Conservation (phyloP, 495 filamentous ascomycete species). For the Evernia prunastri region DNA sequence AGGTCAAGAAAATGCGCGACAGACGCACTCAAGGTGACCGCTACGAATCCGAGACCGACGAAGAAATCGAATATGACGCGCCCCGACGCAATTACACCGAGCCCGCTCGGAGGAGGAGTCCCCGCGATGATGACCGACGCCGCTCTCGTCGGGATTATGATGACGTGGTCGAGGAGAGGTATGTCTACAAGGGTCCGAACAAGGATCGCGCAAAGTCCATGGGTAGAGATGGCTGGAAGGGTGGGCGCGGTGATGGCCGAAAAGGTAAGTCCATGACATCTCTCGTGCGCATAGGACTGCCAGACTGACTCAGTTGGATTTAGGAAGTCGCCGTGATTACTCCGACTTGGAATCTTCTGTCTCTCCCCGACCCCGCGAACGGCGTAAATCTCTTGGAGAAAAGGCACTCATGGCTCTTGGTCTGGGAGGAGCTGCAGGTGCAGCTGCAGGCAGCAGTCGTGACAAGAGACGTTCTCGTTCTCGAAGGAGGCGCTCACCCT, state of each 20-base stretch:
- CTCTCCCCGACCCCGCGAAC: slow-evolving; percentile 29
- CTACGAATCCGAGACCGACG: slow-evolving; percentile 28
- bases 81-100: slow-evolving; percentile 18
- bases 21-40: slow-evolving; percentile 36
- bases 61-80: slow-evolving; percentile 17
- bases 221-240: slow-evolving; percentile 21
- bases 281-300: background rate
- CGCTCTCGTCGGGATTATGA: slow-evolving; percentile 22
- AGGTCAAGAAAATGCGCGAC: slow-evolving; percentile 18
- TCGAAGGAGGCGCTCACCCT: slow-evolving; percentile 44
- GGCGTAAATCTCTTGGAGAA: slow-evolving; percentile 68
- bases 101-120: slow-evolving; percentile 7
- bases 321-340: slow-evolving; percentile 25
- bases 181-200: slow-evolving; percentile 14
- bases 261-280: slow-evolving; percentile 7
- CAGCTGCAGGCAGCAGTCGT: slow-evolving; percentile 22
- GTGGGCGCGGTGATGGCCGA: slow-evolving; percentile 16
- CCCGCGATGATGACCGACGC: slow-evolving; percentile 8
- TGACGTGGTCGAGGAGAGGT: slow-evolving; percentile 22
- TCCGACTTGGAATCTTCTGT: slow-evolving; percentile 30
- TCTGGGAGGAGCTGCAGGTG: slow-evolving; percentile 54
- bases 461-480: slow-evolving; percentile 29
- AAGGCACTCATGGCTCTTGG: slow-evolving; percentile 61
- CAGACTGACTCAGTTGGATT: background rate
- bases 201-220: slow-evolving; percentile 24